Conservation (phyloP, 495 filamentous ascomycete genomes). For the Penicillium odoratum region DNA sequence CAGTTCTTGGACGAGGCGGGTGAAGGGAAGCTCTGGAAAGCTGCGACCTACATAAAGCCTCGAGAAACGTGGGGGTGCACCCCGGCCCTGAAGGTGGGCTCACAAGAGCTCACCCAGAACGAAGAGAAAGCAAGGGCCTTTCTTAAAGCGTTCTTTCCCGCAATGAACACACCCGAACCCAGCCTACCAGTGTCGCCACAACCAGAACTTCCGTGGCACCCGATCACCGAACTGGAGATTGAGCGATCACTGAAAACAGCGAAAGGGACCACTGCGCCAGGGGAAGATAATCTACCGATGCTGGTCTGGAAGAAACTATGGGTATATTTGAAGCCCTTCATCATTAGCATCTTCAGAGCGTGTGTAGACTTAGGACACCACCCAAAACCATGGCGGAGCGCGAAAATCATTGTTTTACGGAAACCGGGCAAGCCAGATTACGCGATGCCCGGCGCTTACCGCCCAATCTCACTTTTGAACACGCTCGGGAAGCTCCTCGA, state of each 20-base stretch:
- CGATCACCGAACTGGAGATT: conserved; percentile 27
- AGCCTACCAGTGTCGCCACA: background rate
- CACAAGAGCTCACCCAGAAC: conserved; percentile 17
- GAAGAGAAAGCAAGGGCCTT: conserved; percentile 26
- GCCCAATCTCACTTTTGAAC: conserved; percentile 30
- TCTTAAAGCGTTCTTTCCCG: conserved; percentile 28
- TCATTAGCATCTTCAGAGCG: conserved; percentile 1
- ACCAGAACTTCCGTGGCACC: conserved; percentile 21
- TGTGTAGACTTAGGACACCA: conserved; percentile 23
- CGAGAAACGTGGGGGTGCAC: conserved; percentile 21
- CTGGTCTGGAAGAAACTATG: conserved; percentile 24
- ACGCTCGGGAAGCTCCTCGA: conserved; percentile 30
- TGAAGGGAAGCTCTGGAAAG: conserved; percentile 26
- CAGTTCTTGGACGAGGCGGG: conserved; percentile 20
- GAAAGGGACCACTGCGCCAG: conserved; percentile 24
- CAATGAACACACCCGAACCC: conserved; percentile 17
- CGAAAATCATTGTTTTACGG: conserved; percentile 24
- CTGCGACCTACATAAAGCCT: conserved; percentile 27
- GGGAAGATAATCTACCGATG: no score
- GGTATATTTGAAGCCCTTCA: conserved; percentile 16
- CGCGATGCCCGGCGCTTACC: conserved; percentile 17
- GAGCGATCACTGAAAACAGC: conserved; percentile 19
- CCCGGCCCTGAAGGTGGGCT: conserved; percentile 14
- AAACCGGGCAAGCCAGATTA: conserved; percentile 30
- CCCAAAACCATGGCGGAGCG: conserved; percentile 17